These are phyloP conservation scores for Domatiomyces globalis DNA, from an alignment of 2,329 filamentous ascomycete genomes.

Conservation along the genomic window DNA sequence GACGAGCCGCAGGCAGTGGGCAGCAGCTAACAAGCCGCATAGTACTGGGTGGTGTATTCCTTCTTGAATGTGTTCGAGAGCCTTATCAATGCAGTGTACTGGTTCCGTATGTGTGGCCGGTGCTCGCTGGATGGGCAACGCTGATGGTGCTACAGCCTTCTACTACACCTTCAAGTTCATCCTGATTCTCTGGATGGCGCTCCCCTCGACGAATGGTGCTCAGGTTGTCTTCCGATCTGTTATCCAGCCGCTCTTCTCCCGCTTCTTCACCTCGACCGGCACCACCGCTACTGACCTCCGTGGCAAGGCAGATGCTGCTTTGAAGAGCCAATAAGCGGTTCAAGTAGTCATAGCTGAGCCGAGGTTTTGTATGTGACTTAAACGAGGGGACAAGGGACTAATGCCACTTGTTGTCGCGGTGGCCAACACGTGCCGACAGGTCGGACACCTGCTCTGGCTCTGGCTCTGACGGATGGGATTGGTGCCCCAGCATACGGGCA, in stretches of 20 bases:
- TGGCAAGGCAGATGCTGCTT: conserved; percentile 65
- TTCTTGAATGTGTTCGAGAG: conserved; percentile 54
- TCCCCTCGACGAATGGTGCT: conserved; percentile 91
- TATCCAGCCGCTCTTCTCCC: conserved; percentile 77
- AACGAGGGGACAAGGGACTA: background rate
- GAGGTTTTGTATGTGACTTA: background rate
- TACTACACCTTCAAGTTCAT: conserved; percentile 99
- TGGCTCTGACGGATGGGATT: background rate
- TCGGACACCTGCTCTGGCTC: background rate
- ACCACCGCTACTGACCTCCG: conserved; percentile 78
- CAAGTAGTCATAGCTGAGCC: background rate
- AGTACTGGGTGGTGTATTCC: conserved; percentile 57
- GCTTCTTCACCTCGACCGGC: conserved; percentile 63
- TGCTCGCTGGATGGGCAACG: background rate
- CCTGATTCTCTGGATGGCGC: conserved; percentile 92
- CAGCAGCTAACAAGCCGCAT: conserved; percentile 9
- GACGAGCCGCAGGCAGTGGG: conserved; percentile 1
- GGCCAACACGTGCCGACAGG: background rate
- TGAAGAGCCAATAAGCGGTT: conserved; percentile 40
- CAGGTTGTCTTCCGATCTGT: conserved; percentile 95
- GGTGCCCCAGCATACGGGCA: background rate
- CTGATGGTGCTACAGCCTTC: conserved; percentile 46
- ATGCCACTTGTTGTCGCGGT: background rate
- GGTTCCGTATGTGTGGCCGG: conserved; percentile 40
- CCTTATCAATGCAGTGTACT: conserved; percentile 52